Conservation (phyloP, 805 yeast genomes). For the Huiozyma naganishii region DNA sequence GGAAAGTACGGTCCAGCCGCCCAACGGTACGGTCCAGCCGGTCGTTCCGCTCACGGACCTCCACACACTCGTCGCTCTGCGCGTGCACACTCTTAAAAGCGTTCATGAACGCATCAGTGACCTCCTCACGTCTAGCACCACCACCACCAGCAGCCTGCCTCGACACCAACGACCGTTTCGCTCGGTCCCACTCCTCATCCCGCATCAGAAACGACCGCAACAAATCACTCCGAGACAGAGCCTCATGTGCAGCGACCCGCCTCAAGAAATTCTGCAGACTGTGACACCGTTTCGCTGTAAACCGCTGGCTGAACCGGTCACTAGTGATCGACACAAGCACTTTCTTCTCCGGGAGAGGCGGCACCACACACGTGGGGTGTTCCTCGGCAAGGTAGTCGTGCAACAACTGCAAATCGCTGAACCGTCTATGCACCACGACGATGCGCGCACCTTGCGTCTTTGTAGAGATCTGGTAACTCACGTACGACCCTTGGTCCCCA, state of each 20-base stretch:
- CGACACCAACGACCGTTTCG: slow-evolving; percentile 18
- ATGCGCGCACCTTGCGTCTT: slow-evolving; percentile 19
- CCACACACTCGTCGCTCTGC: slow-evolving; percentile 68
- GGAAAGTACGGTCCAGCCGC: slow-evolving; percentile 69
- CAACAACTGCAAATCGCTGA: slow-evolving; percentile 74
- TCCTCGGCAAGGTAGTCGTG: slow-evolving; percentile 67
- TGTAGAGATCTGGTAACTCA: slow-evolving; percentile 26
- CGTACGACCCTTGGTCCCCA: slow-evolving; percentile 22
- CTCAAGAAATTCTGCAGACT: slow-evolving; percentile 68
- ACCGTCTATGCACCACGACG: slow-evolving; percentile 44
- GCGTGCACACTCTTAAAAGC: slow-evolving; percentile 71
- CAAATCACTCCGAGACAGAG: slow-evolving; percentile 55
- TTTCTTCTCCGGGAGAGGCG: slow-evolving; percentile 90
- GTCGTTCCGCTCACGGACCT: slow-evolving; percentile 71
- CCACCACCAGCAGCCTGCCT: slow-evolving; percentile 8
- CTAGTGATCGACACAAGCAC: slow-evolving; percentile 88
- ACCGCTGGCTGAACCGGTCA: slow-evolving; percentile 77
- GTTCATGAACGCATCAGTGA: slow-evolving; percentile 87
- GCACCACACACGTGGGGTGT: slow-evolving; percentile 76
- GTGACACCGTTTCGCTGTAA: slow-evolving; percentile 71
- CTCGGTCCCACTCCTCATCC: slow-evolving; percentile 27
- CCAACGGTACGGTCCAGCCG: slow-evolving; percentile 74
- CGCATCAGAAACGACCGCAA: slow-evolving; percentile 25
- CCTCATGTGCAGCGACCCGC: slow-evolving; percentile 66
- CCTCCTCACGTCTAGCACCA: slow-evolving; percentile 41